These are phyloP conservation scores for Casuarina equisetifolia DNA, from an alignment of 306 rosid species.

Conservation along the genomic window DNA sequence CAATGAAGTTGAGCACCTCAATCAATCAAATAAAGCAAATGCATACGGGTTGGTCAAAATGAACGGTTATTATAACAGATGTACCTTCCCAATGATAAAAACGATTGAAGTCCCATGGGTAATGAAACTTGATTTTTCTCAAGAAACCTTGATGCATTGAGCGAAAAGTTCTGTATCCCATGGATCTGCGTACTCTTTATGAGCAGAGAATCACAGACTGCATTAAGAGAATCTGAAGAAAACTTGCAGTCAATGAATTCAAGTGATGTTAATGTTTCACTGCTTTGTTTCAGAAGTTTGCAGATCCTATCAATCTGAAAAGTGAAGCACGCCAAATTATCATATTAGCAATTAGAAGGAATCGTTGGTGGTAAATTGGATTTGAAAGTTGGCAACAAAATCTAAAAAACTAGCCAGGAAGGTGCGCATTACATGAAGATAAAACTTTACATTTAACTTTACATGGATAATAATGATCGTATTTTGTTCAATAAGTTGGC, in stretches of 20 bases:
- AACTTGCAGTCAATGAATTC: conserved; percentile 74
- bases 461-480: conserved; percentile 11
- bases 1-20: not conserved
- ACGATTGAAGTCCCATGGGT: conserved; percentile 62
- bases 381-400: conserved; percentile 8
- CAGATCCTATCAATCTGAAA: conserved; percentile 74
- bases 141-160: conserved; percentile 47
- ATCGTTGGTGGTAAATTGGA: conserved; percentile 24
- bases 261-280: conserved; percentile 66
- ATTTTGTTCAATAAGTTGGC: conserved; percentile 2
- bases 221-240: conserved; percentile 50
- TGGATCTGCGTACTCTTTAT: conserved; percentile 46
- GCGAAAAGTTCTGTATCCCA: conserved; percentile 68
- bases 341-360: conserved; percentile 24
- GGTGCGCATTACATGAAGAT: conserved; percentile 27
- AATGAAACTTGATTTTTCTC: conserved; percentile 46
- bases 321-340: conserved; percentile 37
- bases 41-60: not conserved
- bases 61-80: not conserved
- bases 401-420: not conserved
- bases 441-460: conserved; percentile 18
- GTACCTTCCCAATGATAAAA: conserved; percentile 86
- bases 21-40: not conserved
- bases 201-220: conserved; percentile 56
- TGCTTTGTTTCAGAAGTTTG: conserved; percentile 70